These are phyloP conservation scores for Colletotrichum aenigma DNA, from an alignment of 2,329 filamentous ascomycete species.

Conservation along the genomic window DNA sequence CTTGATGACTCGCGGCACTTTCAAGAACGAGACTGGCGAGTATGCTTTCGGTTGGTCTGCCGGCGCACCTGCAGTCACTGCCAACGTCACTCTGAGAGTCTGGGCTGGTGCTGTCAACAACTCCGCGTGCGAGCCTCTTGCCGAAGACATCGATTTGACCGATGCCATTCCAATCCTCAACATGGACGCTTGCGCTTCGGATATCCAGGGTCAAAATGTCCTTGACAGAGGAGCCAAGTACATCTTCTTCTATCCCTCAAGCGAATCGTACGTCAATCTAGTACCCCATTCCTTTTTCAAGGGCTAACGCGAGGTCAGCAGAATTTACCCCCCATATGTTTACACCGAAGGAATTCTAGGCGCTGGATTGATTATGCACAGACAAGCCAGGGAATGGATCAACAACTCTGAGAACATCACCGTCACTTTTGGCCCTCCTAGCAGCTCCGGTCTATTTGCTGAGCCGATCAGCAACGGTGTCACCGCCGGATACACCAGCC, in stretches of 20 bases:
- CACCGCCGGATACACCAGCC: constrained; percentile 39
- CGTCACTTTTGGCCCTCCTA: constrained; percentile 22
- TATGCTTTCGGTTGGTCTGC: constrained; percentile 16
- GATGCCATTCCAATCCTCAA: constrained; percentile 44
- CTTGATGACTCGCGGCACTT: constrained; percentile 22
- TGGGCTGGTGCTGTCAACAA: background rate
- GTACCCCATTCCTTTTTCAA: fast-evolving
- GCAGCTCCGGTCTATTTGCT: constrained; percentile 8
- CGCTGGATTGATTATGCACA: constrained; percentile 18
- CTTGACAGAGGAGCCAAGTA: constrained; percentile 45
- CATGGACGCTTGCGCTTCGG: constrained; percentile 37
- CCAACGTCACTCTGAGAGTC: constrained; percentile 9
- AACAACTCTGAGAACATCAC: constrained; percentile 25
- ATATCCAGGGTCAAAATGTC: constrained; percentile 40
- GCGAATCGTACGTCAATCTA: background rate
- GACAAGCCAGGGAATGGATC: constrained; percentile 27
- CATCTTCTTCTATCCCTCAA: constrained; percentile 41
- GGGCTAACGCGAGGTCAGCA: background rate
- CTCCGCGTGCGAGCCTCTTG: constrained; percentile 42
- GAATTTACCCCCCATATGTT: background rate
- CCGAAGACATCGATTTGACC: constrained; percentile 42
- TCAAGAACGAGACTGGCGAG: background rate
- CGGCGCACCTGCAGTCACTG: background rate
- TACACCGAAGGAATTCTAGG: constrained; percentile 14
- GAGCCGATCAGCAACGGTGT: constrained; percentile 20